Base-by-base conservation (phyloP, 2,329 filamentous ascomycete genomes). In the Cladorrhinum sp. region DNA sequence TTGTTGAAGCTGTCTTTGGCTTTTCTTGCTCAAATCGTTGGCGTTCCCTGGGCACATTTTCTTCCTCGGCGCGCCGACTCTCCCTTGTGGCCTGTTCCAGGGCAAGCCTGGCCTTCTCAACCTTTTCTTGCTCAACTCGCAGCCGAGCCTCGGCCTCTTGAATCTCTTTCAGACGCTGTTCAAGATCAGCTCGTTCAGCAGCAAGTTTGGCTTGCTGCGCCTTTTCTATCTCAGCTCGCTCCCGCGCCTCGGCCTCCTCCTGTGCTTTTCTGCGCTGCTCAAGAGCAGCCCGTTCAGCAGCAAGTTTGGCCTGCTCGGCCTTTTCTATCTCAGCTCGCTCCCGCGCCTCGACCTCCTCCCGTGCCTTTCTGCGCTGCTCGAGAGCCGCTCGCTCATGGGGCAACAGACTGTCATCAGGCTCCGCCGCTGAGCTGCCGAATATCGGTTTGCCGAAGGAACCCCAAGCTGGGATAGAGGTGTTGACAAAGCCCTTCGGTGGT, bases 321-420 rank as follows among this genome's bases (percentile, higher is more conserved):
- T 39, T 42, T 23, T n/a, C 49, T 21, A 53, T 36, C 28, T 7
- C 18, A 16, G 28, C 14, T 30, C 36, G 18, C 30, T 56, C 33
- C 9, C 20, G 54, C 3, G 20, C 30, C 18, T 26, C 18, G 39
- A 5, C 23, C 36, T 39, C 33, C 36, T 48, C 20, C 12, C 39
- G 12, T 23, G 16, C 46, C 20, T 50, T 50, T 42, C n/a, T 8
- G 16, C 23, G 16, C 42, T 14, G 33, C 20, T 50, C 49, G 28
- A 9, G 16, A 52, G 48, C 21, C 26, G 54, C 54, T 4, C 62
- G 64, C 39, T 67, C 65, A 52, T 65, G 63, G 3, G 65, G 64
- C n/a, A 66, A 61, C 52, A 66, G 21, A 9, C 57, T 58, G 52
- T 60, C 57, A n/a, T 54, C 24, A 20, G 42, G n/a, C n/a, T 46